phyloP scores from a whole-genome alignment of 2,329 filamentous ascomycete genomes.

The Ramularia collo-cygni region DNA sequence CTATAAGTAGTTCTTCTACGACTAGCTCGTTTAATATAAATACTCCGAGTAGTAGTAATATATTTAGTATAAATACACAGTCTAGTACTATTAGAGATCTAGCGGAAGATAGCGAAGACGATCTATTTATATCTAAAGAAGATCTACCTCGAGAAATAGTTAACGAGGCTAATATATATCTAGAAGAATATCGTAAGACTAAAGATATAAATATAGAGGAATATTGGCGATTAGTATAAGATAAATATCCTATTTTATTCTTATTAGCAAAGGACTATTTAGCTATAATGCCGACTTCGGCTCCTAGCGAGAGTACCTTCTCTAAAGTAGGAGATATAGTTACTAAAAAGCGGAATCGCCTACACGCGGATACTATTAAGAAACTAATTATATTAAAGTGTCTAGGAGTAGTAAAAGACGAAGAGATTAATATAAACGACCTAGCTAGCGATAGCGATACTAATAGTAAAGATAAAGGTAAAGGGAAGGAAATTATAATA shows the following conservation, averaged over 20 bases:
- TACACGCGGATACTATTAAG: neutral
- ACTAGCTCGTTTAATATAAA: no score
- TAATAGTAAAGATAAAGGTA: neutral
- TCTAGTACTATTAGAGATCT: no score
- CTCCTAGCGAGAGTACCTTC: neutral
- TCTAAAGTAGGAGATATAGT: slow-evolving; percentile 1
- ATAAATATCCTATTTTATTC: slow-evolving; percentile 1
- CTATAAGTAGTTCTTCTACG: no score
- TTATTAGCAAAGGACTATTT: neutral
- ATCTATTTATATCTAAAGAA: slow-evolving; percentile 1
- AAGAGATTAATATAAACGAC: slow-evolving; percentile 1
- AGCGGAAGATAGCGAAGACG: neutral
- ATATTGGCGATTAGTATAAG: neutral
- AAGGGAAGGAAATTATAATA: no score
- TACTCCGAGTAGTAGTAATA: neutral
- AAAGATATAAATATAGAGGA: neutral
- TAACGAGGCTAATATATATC: neutral
- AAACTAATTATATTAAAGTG: slow-evolving; percentile 1
- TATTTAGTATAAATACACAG: neutral
- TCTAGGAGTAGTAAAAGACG: neutral
- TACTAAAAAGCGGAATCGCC: slow-evolving; percentile 1
- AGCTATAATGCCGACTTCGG: slow-evolving; percentile 1
- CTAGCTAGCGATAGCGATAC: neutral
- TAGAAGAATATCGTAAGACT: neutral
- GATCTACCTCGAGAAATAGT: neutral